A percentile compares a stretch with the other conserved stretches of the same genome.
Conservation (phyloP, 345 rosid species). For the Cardiospermum halicacabum region DNA sequence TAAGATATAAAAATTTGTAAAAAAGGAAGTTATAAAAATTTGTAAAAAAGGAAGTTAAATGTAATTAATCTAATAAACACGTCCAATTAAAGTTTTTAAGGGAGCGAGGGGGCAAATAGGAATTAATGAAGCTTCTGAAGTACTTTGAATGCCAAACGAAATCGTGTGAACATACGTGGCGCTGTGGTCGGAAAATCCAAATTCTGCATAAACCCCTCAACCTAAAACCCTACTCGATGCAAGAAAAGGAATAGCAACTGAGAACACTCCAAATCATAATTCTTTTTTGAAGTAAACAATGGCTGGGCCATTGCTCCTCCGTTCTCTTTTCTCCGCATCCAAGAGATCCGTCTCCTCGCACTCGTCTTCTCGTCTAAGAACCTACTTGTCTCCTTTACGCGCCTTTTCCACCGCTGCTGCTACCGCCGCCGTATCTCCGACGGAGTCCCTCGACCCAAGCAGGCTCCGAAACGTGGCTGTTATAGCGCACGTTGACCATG, state of each 20-base stretch:
- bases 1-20: too few relatives aligned
- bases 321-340: constrained; percentile 57
- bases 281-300: constrained; percentile 30
- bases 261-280: neutral
- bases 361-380: constrained; percentile 16
- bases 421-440: constrained; percentile 30
- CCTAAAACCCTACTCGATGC: too few relatives aligned
- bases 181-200: too few relatives aligned
- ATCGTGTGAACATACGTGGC: too few relatives aligned
- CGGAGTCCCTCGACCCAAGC: constrained; percentile 54
- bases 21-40: too few relatives aligned
- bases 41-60: too few relatives aligned
- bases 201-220: too few relatives aligned
- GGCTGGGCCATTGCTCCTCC: constrained; percentile 80
- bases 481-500: constrained; percentile 97
- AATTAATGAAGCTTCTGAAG: too few relatives aligned
- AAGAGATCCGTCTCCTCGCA: constrained; percentile 43
- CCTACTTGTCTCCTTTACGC: constrained; percentile 33
- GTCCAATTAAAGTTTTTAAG: too few relatives aligned
- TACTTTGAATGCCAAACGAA: too few relatives aligned
- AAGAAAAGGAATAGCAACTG: neutral
- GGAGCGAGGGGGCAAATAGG: too few relatives aligned
- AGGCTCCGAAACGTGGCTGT: constrained; percentile 92
- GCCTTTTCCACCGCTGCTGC: constrained; percentile 43
- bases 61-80: too few relatives aligned